A percentile compares a stretch with the other conserved stretches of the same genome.
These are phyloP conservation scores for Trichoderma atroviride DNA, from an alignment of 2,329 filamentous ascomycete species.

Conservation along the genomic window DNA sequence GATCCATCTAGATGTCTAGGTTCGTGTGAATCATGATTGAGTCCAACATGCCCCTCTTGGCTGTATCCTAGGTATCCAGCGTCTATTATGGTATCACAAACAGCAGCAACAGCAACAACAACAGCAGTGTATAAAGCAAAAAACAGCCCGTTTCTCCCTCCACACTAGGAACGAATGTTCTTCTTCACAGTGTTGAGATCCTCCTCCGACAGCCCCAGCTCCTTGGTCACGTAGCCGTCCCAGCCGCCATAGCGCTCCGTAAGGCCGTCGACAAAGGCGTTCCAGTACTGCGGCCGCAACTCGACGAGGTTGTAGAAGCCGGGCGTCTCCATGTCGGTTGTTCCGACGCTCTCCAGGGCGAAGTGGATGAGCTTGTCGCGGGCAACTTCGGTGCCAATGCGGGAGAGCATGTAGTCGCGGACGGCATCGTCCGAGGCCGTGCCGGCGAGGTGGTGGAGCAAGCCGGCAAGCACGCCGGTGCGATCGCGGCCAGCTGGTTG, in stretches of 20 bases:
- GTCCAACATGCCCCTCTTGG: constrained; percentile 2
- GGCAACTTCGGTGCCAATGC: constrained; percentile 56
- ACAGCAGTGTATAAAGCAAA: not conserved
- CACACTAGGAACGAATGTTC: constrained; percentile 43
- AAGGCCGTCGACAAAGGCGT: constrained; percentile 49
- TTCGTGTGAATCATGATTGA: not conserved
- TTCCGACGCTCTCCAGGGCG: constrained; percentile 43
- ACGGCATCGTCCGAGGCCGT: constrained; percentile 46
- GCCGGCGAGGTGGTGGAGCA: constrained; percentile 56
- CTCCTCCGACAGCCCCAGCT: constrained; percentile 49
- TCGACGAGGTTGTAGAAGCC: constrained; percentile 54
- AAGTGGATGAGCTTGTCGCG: constrained; percentile 51
- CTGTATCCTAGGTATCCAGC: not conserved
- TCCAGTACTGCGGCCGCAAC: constrained; percentile 49
- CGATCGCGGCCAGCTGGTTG: constrained; percentile 56
- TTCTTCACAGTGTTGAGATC: constrained; percentile 52
- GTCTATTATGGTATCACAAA: constrained; percentile 27
- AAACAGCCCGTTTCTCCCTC: not conserved
- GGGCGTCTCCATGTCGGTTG: constrained; percentile 44
- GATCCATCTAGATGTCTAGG: not conserved
- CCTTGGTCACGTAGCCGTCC: constrained; percentile 50
- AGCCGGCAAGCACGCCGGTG: constrained; percentile 54
- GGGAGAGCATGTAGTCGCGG: constrained; percentile 57
- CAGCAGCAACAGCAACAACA: constrained; percentile 1
- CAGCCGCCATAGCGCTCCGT: constrained; percentile 51